phyloP scores from a whole-genome alignment of 1,284 basidiomycete species.

The Xanthoconium separans region DNA sequence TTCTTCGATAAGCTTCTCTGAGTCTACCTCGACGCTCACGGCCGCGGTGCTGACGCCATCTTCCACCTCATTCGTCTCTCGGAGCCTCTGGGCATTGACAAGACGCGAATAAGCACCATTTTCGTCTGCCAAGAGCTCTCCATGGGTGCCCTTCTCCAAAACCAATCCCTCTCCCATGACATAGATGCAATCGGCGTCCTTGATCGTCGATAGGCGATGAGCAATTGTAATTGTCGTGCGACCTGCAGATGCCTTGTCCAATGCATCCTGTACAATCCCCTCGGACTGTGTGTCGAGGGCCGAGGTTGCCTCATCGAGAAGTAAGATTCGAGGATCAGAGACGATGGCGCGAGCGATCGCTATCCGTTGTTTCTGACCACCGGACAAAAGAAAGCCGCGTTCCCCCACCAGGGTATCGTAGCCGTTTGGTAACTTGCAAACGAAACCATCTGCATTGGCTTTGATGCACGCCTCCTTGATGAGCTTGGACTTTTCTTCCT shows the following conservation, averaged over 20 bases:
- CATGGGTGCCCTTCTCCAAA: conserved; percentile 84
- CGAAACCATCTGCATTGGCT: conserved; percentile 91
- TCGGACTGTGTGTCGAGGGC: conserved; percentile 92
- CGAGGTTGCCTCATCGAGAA: conserved; percentile 87
- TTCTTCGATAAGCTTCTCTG: conserved; percentile 54
- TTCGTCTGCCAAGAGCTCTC: conserved; percentile 65
- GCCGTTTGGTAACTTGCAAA: conserved; percentile 79
- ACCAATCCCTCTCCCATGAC: conserved; percentile 86
- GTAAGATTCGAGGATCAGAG: conserved; percentile 81
- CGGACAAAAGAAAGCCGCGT: conserved; percentile 87
- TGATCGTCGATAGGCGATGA: conserved; percentile 78
- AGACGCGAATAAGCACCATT: conserved; percentile 74
- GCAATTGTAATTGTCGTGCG: conserved; percentile 81
- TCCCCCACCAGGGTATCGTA: conserved; percentile 95
- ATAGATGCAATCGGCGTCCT: conserved; percentile 81
- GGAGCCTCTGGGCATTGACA: conserved; percentile 79
- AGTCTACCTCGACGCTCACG: conserved; percentile 40
- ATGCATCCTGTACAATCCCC: conserved; percentile 90
- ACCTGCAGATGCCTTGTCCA: conserved; percentile 87
- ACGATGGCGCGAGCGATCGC: conserved; percentile 94
- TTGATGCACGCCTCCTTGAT: conserved; percentile 88
- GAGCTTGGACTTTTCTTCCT: conserved; percentile 76
- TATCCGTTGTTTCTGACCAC: conserved; percentile 91
- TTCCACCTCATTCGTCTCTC: conserved; percentile 42
- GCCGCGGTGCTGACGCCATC: conserved; percentile 31